Conservation (phyloP, 2,329 filamentous ascomycete species). For the Talaromyces albobiverticillius region DNA sequence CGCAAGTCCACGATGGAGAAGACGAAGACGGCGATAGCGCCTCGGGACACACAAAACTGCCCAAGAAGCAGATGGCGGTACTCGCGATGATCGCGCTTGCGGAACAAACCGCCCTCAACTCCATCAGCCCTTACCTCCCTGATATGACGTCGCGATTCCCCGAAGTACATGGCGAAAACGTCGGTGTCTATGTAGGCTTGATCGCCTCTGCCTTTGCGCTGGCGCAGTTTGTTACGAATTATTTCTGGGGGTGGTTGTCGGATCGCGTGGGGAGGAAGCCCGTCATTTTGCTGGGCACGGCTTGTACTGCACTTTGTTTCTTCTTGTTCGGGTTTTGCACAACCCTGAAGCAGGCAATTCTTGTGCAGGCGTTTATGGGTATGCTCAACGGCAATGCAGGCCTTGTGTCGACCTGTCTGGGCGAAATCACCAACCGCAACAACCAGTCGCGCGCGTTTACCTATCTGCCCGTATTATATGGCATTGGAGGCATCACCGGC, state of each 20-base stretch:
- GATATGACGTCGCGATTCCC: conserved; percentile 87
- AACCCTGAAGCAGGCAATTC: conserved; percentile 76
- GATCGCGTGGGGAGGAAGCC: conserved; percentile 79
- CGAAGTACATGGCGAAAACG: conserved; percentile 67
- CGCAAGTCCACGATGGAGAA: neutral
- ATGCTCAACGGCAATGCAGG: conserved; percentile 93
- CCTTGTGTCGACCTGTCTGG: conserved; percentile 87
- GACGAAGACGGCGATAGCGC: conserved; percentile 17
- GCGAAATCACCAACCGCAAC: conserved; percentile 89
- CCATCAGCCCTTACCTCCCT: conserved; percentile 90
- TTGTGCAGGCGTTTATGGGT: conserved; percentile 88
- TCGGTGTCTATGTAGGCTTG: conserved; percentile 84
- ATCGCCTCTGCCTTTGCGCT: conserved; percentile 89
- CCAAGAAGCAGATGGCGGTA: conserved; percentile 75
- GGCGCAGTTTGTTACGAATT: conserved; percentile 88
- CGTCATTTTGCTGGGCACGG: conserved; percentile 75
- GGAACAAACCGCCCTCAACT: conserved; percentile 96
- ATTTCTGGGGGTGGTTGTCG: conserved; percentile 83
- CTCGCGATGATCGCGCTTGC: conserved; percentile 84
- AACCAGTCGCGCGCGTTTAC: conserved; percentile 94
- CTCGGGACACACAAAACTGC: conserved; percentile 49
- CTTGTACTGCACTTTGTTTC: conserved; percentile 80
- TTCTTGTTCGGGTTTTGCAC: conserved; percentile 81
- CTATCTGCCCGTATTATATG: conserved; percentile 94
- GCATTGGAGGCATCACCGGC: conserved; percentile 87